Percentiles rank a stretch among this genome's conserved stretches.
Conservation (phyloP, 164 flowering plant species). For the Platanus orientalis region DNA sequence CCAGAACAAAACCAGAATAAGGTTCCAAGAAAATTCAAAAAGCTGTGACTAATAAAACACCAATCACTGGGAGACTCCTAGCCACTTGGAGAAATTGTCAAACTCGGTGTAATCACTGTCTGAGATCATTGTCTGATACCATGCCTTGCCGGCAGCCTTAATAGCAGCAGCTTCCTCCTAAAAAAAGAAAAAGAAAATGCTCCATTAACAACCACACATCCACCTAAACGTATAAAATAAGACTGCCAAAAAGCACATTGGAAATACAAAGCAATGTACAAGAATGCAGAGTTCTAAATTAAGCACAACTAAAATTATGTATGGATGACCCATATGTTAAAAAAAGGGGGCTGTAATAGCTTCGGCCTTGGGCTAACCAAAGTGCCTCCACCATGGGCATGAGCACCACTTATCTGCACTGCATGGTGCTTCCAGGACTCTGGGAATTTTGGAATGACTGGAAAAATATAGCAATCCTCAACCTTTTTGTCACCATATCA, state of each 20-base stretch:
- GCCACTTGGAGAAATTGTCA: slow-evolving; percentile 82
- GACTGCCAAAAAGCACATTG: neutral
- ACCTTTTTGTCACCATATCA: too few species aligned
- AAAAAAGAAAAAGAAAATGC: neutral
- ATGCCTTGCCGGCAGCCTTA: slow-evolving; percentile 67
- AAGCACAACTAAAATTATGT: too few species aligned
- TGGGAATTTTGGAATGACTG: too few species aligned
- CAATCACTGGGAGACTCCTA: slow-evolving; percentile 64
- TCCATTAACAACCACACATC: neutral
- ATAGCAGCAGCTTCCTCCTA: slow-evolving; percentile 66
- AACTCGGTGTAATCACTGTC: slow-evolving; percentile 84
- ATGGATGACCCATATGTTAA: too few species aligned
- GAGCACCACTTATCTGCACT: too few species aligned
- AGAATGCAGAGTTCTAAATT: too few species aligned
- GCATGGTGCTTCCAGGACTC: too few species aligned
- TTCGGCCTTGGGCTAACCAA: too few species aligned
- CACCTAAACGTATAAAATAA: neutral
- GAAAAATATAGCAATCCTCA: too few species aligned
- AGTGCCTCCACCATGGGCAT: too few species aligned
- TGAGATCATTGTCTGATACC: slow-evolving; percentile 82
- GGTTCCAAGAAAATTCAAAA: neutral
- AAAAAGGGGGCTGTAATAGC: too few species aligned
- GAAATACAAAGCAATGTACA: too few species aligned
- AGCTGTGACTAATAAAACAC: neutral
- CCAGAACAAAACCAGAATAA: neutral